phyloP scores from a whole-genome alignment of 176 grass and related monocot genomes.

The Lolium rigidum region DNA sequence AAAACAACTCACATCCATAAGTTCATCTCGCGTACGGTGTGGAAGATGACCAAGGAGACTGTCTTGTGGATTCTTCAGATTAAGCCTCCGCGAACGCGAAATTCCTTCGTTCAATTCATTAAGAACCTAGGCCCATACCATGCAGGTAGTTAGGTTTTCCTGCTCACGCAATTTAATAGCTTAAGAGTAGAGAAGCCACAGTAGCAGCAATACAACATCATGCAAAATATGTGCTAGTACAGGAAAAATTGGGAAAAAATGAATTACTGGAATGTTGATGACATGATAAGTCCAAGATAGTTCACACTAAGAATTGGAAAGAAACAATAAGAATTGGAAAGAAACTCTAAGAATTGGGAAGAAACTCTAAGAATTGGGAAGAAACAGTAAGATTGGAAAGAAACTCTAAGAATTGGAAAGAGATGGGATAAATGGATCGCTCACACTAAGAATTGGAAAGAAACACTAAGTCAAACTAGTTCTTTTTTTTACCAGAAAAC shows the following conservation, averaged over 20 bases:
- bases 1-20: conserved; percentile 85
- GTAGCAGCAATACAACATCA: conserved; percentile 32
- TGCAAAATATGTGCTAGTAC: conserved; percentile 7
- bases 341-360: background rate
- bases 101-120: conserved; percentile 87
- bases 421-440: background rate
- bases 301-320: background rate
- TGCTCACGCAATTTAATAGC: conserved; percentile 84
- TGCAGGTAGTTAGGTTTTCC: conserved; percentile 92
- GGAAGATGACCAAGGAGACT: conserved; percentile 79
- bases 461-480: background rate
- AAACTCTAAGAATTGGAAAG: too few species aligned
- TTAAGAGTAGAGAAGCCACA: conserved; percentile 55
- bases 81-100: conserved; percentile 88
- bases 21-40: conserved; percentile 73
- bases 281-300: conserved; percentile 5
- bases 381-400: background rate
- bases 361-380: conserved; percentile 5
- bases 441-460: too few species aligned
- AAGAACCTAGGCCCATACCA: conserved; percentile 99
- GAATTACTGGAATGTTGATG: conserved; percentile 1
- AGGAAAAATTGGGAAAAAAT: background rate
- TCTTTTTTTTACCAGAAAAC: background rate
- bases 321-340: background rate
- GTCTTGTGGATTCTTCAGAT: conserved; percentile 96